Conservation (phyloP, 2,329 filamentous ascomycete species). For the Diplocarpon rosae region DNA sequence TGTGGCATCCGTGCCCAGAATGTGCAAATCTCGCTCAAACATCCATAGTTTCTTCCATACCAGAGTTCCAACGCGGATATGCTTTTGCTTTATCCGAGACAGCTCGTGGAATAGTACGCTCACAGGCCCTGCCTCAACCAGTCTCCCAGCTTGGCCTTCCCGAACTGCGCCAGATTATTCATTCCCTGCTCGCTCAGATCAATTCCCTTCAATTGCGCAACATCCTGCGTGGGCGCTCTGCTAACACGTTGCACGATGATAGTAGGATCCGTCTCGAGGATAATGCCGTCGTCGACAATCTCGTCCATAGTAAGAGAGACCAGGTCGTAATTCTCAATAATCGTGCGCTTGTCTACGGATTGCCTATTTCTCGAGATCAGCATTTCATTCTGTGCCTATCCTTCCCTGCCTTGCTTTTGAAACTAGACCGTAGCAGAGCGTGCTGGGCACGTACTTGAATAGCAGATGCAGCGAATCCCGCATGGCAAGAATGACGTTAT, state of each 20-base stretch:
- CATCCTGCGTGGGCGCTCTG: slow-evolving; percentile 81
- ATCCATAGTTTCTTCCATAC: background rate
- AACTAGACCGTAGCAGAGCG: too few relatives aligned
- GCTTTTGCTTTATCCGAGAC: too few relatives aligned
- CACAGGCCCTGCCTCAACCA: slow-evolving; percentile 77
- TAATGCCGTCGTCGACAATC: slow-evolving; percentile 89
- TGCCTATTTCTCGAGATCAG: slow-evolving; percentile 44
- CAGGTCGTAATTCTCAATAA: slow-evolving; percentile 97
- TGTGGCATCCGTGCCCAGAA: slow-evolving; percentile 1
- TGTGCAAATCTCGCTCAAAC: slow-evolving; percentile 9
- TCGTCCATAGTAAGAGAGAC: slow-evolving; percentile 91
- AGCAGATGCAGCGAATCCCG: slow-evolving; percentile 82
- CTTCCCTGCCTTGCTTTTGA: too few relatives aligned
- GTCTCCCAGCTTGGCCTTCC: slow-evolving; percentile 83
- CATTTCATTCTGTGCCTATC: background rate
- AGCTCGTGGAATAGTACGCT: slow-evolving; percentile 12
- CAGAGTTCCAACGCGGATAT: too few relatives aligned
- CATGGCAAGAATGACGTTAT: slow-evolving; percentile 86
- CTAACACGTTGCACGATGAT: slow-evolving; percentile 88
- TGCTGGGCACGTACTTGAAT: slow-evolving; percentile 58
- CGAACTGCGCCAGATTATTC: slow-evolving; percentile 87
- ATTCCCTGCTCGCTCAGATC: slow-evolving; percentile 93
- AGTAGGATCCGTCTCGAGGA: slow-evolving; percentile 93
- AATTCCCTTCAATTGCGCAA: slow-evolving; percentile 79
- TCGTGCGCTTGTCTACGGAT: slow-evolving; percentile 93